Evolutionary conservation across 2,329 filamentous ascomycete species (phyloP).

Genomic region (Fusarium nodosum): DNA sequence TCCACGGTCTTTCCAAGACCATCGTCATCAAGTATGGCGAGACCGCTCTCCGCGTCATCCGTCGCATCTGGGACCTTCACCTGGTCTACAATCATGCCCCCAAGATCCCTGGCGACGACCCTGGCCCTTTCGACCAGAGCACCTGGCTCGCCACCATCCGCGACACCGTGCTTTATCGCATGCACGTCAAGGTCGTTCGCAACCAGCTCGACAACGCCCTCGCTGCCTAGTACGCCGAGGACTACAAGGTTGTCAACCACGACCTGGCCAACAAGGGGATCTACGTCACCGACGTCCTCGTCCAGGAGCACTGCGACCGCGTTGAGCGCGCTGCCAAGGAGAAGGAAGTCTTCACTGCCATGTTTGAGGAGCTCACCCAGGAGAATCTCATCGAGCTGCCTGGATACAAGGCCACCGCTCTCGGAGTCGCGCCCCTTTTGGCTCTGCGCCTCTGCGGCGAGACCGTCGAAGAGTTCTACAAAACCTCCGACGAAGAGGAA

Average conservation of each 20-base stretch:
- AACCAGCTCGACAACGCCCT: slow-evolving; percentile 34
- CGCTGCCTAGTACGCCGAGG: slow-evolving; percentile 42
- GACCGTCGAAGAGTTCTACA: slow-evolving; percentile 29
- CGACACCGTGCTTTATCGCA: slow-evolving; percentile 22
- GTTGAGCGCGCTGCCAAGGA: slow-evolving; percentile 28
- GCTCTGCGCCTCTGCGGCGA: slow-evolving; percentile 32
- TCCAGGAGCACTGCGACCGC: slow-evolving; percentile 32
- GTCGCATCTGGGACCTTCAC: slow-evolving; percentile 41
- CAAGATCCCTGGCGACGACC: slow-evolving; percentile 22
- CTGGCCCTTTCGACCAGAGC: slow-evolving; percentile 20
- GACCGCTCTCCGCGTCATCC: slow-evolving; percentile 32
- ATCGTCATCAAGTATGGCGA: slow-evolving; percentile 44
- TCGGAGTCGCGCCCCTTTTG: slow-evolving; percentile 10
- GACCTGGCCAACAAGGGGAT: slow-evolving; percentile 1
- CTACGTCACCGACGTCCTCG: slow-evolving; percentile 33
- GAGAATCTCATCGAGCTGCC: slow-evolving; percentile 9
- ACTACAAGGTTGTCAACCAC: slow-evolving; percentile 21
- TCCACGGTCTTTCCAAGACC: slow-evolving; percentile 37
- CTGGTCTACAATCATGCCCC: slow-evolving; percentile 33
- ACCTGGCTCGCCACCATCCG: slow-evolving; percentile 28
- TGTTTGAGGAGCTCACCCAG: slow-evolving; percentile 29
- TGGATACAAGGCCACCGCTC: slow-evolving; percentile 14
- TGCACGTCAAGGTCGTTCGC: slow-evolving; percentile 35
- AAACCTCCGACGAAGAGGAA: slow-evolving; percentile 11
- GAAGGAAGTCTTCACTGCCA: slow-evolving; percentile 17